Conservation (phyloP, 371 early-diverging fungal genomes). For the Furculomyces boomerangus region DNA sequence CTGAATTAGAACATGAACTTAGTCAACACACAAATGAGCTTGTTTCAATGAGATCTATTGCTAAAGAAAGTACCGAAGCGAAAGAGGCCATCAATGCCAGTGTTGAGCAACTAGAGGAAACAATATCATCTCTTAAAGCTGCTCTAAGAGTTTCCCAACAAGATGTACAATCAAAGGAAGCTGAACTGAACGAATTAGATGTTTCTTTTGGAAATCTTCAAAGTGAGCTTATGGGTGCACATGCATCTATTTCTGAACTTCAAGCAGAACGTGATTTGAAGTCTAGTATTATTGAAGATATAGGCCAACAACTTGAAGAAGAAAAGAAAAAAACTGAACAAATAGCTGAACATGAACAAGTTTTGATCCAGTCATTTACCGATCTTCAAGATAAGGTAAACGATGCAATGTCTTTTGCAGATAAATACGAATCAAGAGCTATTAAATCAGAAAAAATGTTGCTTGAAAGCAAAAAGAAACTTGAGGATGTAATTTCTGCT, state of each 20-base stretch:
- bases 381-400: not conserved
- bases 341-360: not conserved
- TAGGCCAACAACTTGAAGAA: not conserved
- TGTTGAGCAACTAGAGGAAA: slow-evolving; percentile 57
- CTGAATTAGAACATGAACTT: slow-evolving; percentile 26
- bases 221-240: slow-evolving; percentile 35
- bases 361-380: not conserved
- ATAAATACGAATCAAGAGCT: not conserved
- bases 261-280: not conserved
- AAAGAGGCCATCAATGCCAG: slow-evolving; percentile 39
- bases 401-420: not conserved
- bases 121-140: slow-evolving; percentile 47
- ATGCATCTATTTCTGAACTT: not conserved
- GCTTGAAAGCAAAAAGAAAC: slow-evolving; percentile 18
- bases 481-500: slow-evolving; percentile 32
- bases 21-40: slow-evolving; percentile 25
- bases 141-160: slow-evolving; percentile 49
- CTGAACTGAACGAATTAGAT: slow-evolving; percentile 41
- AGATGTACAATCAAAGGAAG: slow-evolving; percentile 51
- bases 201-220: slow-evolving; percentile 37
- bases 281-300: not conserved
- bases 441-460: not conserved
- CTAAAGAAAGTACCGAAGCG: slow-evolving; percentile 20
- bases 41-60: slow-evolving; percentile 24
- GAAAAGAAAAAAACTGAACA: not conserved